These are phyloP conservation scores for Herpomyces periplanetae DNA, from an alignment of 2,329 filamentous ascomycete species.

Conservation along the genomic window DNA sequence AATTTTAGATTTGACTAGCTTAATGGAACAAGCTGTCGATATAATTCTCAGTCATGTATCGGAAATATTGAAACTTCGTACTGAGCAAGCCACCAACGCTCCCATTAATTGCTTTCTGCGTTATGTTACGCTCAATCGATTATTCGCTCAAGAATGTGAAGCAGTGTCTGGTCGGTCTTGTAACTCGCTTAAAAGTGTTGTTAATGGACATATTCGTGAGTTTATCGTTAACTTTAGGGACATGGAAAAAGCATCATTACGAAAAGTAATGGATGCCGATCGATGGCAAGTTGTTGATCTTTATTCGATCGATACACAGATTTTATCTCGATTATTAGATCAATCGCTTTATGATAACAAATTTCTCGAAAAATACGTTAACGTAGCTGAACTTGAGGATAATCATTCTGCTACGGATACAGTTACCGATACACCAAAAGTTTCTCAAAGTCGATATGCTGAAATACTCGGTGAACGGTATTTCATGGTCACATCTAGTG, in stretches of 20 bases:
- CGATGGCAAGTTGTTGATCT: constrained; percentile 35
- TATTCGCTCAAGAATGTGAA: constrained; percentile 58
- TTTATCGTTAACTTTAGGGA: constrained; percentile 34
- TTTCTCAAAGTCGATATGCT: constrained; percentile 27
- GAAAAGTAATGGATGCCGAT: constrained; percentile 37
- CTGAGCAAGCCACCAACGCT: constrained; percentile 27
- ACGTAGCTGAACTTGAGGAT: no score
- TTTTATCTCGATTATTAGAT: no score
- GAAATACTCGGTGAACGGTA: constrained; percentile 50
- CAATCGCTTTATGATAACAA: no score
- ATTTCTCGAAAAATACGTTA: no score
- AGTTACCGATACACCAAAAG: constrained; percentile 7
- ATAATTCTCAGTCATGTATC: constrained; percentile 31
- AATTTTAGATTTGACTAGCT: constrained; percentile 31
- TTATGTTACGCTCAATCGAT: constrained; percentile 41
- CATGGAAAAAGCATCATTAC: constrained; percentile 28
- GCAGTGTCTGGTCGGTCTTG: constrained; percentile 42
- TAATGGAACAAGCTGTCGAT: constrained; percentile 42
- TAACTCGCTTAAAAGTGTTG: constrained; percentile 30
- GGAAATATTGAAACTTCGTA: constrained; percentile 33
- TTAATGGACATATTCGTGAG: constrained; percentile 43
- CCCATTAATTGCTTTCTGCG: constrained; percentile 29
- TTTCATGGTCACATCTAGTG: constrained; percentile 44
- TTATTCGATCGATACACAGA: no score
- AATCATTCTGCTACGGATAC: constrained; percentile 7